Base-by-base conservation (phyloP, 306 rosid genomes). In the Begonia masoniana region DNA sequence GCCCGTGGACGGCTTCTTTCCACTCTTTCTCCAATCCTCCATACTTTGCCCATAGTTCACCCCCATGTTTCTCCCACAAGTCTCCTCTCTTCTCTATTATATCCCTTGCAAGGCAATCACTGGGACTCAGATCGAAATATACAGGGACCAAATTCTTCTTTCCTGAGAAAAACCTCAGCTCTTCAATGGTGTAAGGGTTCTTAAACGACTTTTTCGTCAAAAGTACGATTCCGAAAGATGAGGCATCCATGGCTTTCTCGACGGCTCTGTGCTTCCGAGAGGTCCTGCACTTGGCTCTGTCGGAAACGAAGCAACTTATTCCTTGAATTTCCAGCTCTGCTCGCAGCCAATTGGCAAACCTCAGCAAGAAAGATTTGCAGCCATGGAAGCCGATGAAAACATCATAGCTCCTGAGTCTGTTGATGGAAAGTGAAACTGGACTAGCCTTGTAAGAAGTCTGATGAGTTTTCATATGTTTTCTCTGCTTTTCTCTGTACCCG, bases 81-180 rank as follows among this genome's bases (percentile, higher is more conserved):
- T 87, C 96, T 62, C 96, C 96, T 70, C 94, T 81, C 82, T 67
- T 83, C 76, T 87, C 96, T 52, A 83, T 74, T 50, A 87, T 81
- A 65, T 87, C 96, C 76, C 96, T 75, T 21, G 78, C 84, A 68
- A 87, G 81, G 67, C 94, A 83, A 74, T 83, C 87, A 6, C 71
- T 78, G 12, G 91, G 79, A 63, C 77, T 71, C 82, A 83, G 76
- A 71, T 83, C 94, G 76, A 76, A 81, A 76, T 70, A 87, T 66
- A 87, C 71, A 9, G 96, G 96, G 21, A 87, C 81, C 78, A 87
- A 69, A 67, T 81, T 87, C 82, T 87, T 83, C 72, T 83, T 81
- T 35, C 81, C 71, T n/a, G 80, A 60, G 51, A 87, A 87, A 58
- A 68, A 81, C 41, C 73, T 75, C 51, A 87, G 72, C 71, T 87